Conservation (phyloP, 192 early-diverging fungal genomes). For the Podila horticola region DNA sequence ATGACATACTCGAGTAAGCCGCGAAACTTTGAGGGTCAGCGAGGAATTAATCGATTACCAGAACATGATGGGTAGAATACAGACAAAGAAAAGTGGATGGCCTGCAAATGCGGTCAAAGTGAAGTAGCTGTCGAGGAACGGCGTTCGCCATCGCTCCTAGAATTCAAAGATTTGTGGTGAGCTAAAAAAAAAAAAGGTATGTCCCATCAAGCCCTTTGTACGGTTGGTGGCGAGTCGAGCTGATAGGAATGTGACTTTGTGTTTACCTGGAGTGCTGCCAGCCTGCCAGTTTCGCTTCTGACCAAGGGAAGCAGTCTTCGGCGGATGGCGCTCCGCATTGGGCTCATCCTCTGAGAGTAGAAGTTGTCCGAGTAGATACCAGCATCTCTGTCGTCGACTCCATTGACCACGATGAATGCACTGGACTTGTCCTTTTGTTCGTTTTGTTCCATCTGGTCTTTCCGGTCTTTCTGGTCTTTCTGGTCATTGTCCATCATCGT, state of each 20-base stretch:
- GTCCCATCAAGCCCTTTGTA: not conserved
- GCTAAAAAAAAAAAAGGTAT: not conserved
- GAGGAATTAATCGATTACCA: no score
- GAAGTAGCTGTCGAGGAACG: slow-evolving; percentile 70
- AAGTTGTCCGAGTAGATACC: slow-evolving; percentile 61
- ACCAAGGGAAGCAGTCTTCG: slow-evolving; percentile 55
- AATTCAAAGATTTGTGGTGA: not conserved
- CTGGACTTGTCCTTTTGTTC: slow-evolving; percentile 3
- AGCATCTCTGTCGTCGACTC: slow-evolving; percentile 56
- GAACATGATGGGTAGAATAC: slow-evolving; percentile 81
- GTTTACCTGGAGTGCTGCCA: slow-evolving; percentile 61
- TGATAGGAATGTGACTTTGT: not conserved
- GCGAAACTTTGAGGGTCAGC: no score
- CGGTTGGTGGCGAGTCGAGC: not conserved
- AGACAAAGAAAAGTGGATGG: slow-evolving; percentile 88
- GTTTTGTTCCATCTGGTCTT: no score
- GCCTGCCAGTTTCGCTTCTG: slow-evolving; percentile 51
- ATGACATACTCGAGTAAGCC: no score
- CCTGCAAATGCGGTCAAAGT: slow-evolving; percentile 83
- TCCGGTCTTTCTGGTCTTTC: no score
- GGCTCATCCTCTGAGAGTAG: slow-evolving; percentile 57
- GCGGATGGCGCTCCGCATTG: slow-evolving; percentile 49
- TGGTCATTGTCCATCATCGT: no score
- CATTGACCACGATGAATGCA: slow-evolving; percentile 47
- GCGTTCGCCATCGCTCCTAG: slow-evolving; percentile 57